Base-by-base conservation (phyloP, 805 yeast genomes). In the Kregervanrija fluxuum region DNA sequence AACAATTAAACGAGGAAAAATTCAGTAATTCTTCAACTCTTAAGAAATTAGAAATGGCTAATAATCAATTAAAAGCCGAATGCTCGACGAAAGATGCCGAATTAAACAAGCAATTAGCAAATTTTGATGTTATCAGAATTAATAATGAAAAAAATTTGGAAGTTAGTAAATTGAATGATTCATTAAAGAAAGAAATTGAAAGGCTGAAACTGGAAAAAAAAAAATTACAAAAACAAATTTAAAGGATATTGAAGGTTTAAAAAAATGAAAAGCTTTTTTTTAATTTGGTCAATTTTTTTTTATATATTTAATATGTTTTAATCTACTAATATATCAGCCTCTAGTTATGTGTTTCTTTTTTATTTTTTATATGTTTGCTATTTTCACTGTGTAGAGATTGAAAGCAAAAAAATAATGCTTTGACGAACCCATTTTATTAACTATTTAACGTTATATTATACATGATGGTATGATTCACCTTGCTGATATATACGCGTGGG, bases 1-100 rank as follows among this genome's bases (percentile, higher is more conserved):
- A 61, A 40, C 66, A 63, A 46, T 40, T 62, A 41, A 62, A 60
- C 44, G 66, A 61, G 42, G 67, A 64, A 37, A 54, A 54, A 35
- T 55, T 56, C 47, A 57, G 56, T 42, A 56, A 59, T 43, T 57
- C 56, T 35, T 45, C 53, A 3, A 42, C 51, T 11, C 34, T 62
- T 5, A 45, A 46, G 30, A 54, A 54, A 22, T 43, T 60, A 15
- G 46, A 46, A 33, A 35, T 35, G 4, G 48, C 43, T 13, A 61
- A 60, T 44, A 44, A 43, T 4, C 47, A 48, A 9, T 42, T 62
- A 11, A 47, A 52, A 17, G 41, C 41, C 1, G 52, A 51, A 11
- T 40, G 48, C 10, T 46, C 41, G 4, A 41, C 44, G 5, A 37
- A 46, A 32, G 52, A 50, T 13, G 41, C 50, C 2, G 51, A 54